These are phyloP conservation scores for Candida glucosophila DNA, from an alignment of 1,139 yeast genomes.

Conservation along the genomic window DNA sequence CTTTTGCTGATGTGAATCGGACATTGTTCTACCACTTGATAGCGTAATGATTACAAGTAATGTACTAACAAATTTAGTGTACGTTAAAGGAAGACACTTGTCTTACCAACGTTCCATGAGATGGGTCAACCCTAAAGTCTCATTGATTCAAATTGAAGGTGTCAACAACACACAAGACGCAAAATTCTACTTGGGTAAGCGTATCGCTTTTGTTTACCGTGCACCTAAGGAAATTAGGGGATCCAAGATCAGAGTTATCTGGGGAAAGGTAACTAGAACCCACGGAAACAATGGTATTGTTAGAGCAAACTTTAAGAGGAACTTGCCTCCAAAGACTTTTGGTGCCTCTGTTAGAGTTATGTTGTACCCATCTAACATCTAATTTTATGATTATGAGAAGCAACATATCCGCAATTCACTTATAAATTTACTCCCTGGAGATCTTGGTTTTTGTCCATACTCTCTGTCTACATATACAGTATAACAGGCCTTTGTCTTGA, in stretches of 20 bases:
- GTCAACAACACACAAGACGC: conserved; percentile 89
- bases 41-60: no score
- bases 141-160: conserved; percentile 95
- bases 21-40: no score
- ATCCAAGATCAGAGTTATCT: conserved; percentile 97
- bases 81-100: conserved; percentile 99
- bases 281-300: conserved; percentile 99
- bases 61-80: conserved; percentile 60
- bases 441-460: no score
- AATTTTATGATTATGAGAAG: no score
- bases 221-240: conserved; percentile 98
- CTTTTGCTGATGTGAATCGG: no score
- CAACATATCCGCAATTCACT: no score
- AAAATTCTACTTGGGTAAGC: conserved; percentile 98
- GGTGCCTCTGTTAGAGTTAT: conserved; percentile 99
- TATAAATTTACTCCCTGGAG: no score
- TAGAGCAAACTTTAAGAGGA: conserved; percentile 98
- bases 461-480: no score
- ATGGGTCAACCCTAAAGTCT: conserved; percentile 96
- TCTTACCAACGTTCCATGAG: conserved; percentile 99
- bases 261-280: conserved; percentile 98
- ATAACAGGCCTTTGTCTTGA: no score
- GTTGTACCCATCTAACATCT: conserved; percentile 99
- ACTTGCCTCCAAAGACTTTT: conserved; percentile 98
- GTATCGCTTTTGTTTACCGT: conserved; percentile 99